Base-by-base conservation (phyloP, 371 early-diverging fungal species). In the Syncephalastrum contaminatum region DNA sequence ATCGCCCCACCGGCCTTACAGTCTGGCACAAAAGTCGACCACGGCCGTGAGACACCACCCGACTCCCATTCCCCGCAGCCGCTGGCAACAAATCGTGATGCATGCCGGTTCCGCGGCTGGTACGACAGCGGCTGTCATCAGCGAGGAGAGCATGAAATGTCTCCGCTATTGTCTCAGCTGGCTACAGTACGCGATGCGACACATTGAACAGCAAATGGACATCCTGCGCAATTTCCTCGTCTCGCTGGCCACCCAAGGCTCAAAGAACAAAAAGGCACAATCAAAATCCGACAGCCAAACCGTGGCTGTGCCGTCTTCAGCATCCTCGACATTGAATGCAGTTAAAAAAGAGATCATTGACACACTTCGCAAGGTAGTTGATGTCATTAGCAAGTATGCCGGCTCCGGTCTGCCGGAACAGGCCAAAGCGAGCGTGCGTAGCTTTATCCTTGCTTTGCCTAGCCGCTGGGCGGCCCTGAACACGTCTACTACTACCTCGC, bases 291-390 rank as follows among this genome's bases (percentile, higher is more conserved):
- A 16, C n/a, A 13, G 54, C 2, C 24, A 25, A 30, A 54, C 41
- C 22, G 43, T 54, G 19, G 58, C 53, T 18, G 67, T 60, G 6
- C 68, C 69, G 19, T 55, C 69, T 2, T 51, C 69, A 1, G 65
- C 75, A 4, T 58, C 74, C 3, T 67, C 74, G 6, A 75, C 74
- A 0, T 63, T 93, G 20, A 76, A 80, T 0, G 55, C 70, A 4
- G 86, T 92, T 54, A 88, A 88, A 55, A 84, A 84, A 30, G 96
- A 96, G 59, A 86, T 96, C 1, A 88, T 94, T 0, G 87, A 88
- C 53, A 94, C 95, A 0, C 74, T 97, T 19, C 84, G 93, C 43
- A 87, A 87, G 45, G 96, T 94, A 1, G 92, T 97, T 6, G 91
- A 88, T 21, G 87, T 96, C 15, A 81, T 97, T 41, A 88, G 88